Base-by-base conservation (phyloP, 75 land plant species). In the Gnetum montanum region DNA sequence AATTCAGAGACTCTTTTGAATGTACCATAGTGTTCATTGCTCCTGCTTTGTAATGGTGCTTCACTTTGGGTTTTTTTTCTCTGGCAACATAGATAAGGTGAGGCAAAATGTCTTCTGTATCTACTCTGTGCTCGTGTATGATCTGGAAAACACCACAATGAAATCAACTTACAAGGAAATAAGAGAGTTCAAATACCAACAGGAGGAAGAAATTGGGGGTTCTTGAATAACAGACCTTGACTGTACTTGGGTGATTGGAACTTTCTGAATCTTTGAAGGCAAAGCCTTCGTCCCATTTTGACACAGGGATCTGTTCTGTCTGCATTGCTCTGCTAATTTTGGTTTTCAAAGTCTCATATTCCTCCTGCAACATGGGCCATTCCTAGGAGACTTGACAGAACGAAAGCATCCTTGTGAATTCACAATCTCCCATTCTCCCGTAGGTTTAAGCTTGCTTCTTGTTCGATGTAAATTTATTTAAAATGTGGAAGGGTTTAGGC, bases 11-110 rank as follows among this genome's bases (percentile, higher is more conserved):
- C 23, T 4, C 2, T 3, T 12, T 24, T 30, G 25, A 4, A 1
- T 10, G 11, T 6, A 40, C 43, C 43, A 40, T 40, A 40, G 44
- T 65, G 31, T 82, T 82, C 33, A 82, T 69, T 20, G 85, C 85
- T 24, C 85, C 85, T 37, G 85, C 85, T 61, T 82, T 82, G 50
- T 70, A 77, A 28, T 70, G 63, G 30, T 74, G 82, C 6, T 62
- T 65, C 40, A 50, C 37, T 10, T 56, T 46, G 4, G 54, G 62
- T 15, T 61, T 68, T 46, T 70, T 82, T 59, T 80, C 84, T 26
- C 84, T 63, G 0, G 80, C 44, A 24, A 80, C 58, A 24, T 80
- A 80, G 0, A 80, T 43, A 4, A 80, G 34, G 34, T 62, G 72
- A 15, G 84, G 84, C 31, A 80, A 25, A 16, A 38, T n/a, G 8